Evolutionary conservation across 2,329 filamentous ascomycete genomes (phyloP).

Genomic region (Tolypocladium inflatum): DNA sequence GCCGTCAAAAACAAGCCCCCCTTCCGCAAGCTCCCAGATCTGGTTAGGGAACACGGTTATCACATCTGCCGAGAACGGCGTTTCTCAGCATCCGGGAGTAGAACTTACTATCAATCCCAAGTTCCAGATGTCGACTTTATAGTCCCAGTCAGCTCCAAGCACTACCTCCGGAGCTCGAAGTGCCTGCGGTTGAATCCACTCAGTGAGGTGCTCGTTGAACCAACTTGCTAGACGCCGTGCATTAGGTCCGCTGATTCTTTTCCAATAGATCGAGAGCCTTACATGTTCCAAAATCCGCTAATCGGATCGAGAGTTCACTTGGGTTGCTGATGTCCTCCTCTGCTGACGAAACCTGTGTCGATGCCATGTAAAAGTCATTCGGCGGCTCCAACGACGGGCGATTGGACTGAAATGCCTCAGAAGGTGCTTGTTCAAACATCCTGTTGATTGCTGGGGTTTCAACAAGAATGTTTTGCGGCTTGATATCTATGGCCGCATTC

Average conservation of each 20-base stretch:
- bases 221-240: conserved; percentile 9
- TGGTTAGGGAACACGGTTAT: neutral
- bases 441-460: conserved; percentile 9
- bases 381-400: neutral
- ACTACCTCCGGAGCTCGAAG: conserved; percentile 16
- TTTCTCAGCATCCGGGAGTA: neutral
- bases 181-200: conserved; percentile 15
- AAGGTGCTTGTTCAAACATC: conserved; percentile 11
- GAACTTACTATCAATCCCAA: conserved; percentile 6
- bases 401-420: conserved; percentile 6
- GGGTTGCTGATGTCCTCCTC: conserved; percentile 7
- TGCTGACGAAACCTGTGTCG: conserved; percentile 6
- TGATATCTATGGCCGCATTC: conserved; percentile 10
- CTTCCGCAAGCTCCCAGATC: conserved; percentile 14
- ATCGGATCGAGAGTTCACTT: conserved; percentile 5
- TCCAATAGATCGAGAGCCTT: neutral
- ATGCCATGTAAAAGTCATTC: conserved; percentile 8
- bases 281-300: conserved; percentile 14
- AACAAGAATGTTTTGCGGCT: conserved; percentile 14
- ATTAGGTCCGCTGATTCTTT: neutral
- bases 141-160: conserved; percentile 14
- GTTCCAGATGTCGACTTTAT: conserved; percentile 15
- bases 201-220: conserved; percentile 13
- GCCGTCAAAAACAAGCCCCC: conserved; percentile 13
- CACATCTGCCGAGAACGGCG: neutral